Conservation (phyloP, 768 basidiomycete species). For the Pilatotrama ljubarskyi region DNA sequence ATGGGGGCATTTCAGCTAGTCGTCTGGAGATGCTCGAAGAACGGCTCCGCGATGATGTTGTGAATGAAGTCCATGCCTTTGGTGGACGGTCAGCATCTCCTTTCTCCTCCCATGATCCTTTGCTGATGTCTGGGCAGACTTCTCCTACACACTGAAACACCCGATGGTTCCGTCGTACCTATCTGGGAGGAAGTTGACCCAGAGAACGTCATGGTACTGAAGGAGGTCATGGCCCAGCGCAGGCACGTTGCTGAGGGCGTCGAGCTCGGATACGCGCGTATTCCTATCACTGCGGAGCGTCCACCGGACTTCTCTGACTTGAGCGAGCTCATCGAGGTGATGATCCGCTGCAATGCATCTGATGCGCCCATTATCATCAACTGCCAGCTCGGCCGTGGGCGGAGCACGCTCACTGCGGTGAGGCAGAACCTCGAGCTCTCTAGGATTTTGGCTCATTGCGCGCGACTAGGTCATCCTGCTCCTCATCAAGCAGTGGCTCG, state of each 20-base stretch:
- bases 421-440: conserved; percentile 24
- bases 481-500: conserved; percentile 84
- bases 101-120: not conserved
- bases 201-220: conserved; percentile 74
- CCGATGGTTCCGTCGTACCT: conserved; percentile 86
- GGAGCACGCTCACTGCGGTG: conserved; percentile 90
- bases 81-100: conserved; percentile 64
- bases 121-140: conserved; percentile 46
- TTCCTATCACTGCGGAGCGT: conserved; percentile 92
- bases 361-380: conserved; percentile 88
- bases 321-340: conserved; percentile 76
- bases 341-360: conserved; percentile 64
- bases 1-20: conserved; percentile 90
- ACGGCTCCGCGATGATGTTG: conserved; percentile 83
- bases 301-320: conserved; percentile 75
- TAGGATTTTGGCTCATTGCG: not conserved
- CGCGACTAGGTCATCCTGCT: conserved; percentile 73
- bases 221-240: conserved; percentile 81
- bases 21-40: conserved; percentile 91
- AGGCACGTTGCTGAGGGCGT: conserved; percentile 45
- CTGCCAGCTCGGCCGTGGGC: conserved; percentile 90
- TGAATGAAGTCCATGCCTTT: conserved; percentile 78
- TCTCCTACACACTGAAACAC: conserved; percentile 85
- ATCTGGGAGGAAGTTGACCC: conserved; percentile 89
- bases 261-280: conserved; percentile 74